These are phyloP conservation scores for Cryphonectria parasitica DNA, from an alignment of 2,329 filamentous ascomycete genomes.

Conservation along the genomic window DNA sequence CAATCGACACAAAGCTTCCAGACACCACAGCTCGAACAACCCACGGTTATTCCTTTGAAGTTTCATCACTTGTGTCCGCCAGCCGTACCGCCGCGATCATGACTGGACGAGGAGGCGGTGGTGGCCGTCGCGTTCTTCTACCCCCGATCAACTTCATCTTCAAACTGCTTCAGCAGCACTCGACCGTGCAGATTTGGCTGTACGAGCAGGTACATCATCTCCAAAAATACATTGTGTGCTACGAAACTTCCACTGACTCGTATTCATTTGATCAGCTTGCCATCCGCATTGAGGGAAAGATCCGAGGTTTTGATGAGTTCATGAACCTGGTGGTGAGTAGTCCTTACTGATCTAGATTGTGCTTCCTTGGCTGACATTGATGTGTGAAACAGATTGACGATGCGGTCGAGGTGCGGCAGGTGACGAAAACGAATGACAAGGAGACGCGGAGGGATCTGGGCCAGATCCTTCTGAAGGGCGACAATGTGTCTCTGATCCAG, in stretches of 20 bases:
- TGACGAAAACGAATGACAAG: constrained; percentile 76
- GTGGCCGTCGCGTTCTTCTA: constrained; percentile 62
- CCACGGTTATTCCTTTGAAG: neutral
- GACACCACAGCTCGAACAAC: constrained; percentile 3
- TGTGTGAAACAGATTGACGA: constrained; percentile 67
- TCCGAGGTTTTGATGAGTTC: constrained; percentile 97
- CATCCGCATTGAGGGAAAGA: constrained; percentile 94
- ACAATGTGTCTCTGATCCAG: constrained; percentile 85
- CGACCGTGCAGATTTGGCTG: constrained; percentile 68
- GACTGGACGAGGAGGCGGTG: constrained; percentile 63
- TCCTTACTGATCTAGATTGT: neutral
- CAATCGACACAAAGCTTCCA: neutral
- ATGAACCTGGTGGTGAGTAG: constrained; percentile 76
- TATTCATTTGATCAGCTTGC: constrained; percentile 54
- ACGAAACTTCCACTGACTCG: constrained; percentile 2
- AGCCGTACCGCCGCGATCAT: constrained; percentile 42
- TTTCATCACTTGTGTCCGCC: neutral
- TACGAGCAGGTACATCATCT: constrained; percentile 71
- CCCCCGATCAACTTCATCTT: constrained; percentile 83
- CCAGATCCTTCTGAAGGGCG: constrained; percentile 84
- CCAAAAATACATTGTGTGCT: neutral
- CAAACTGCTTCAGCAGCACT: constrained; percentile 73
- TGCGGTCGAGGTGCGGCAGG: constrained; percentile 85
- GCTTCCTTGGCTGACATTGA: neutral
- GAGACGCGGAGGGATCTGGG: constrained; percentile 67